Base-by-base conservation (phyloP, 2,329 filamentous ascomycete genomes). In the Bertia moriformis region DNA sequence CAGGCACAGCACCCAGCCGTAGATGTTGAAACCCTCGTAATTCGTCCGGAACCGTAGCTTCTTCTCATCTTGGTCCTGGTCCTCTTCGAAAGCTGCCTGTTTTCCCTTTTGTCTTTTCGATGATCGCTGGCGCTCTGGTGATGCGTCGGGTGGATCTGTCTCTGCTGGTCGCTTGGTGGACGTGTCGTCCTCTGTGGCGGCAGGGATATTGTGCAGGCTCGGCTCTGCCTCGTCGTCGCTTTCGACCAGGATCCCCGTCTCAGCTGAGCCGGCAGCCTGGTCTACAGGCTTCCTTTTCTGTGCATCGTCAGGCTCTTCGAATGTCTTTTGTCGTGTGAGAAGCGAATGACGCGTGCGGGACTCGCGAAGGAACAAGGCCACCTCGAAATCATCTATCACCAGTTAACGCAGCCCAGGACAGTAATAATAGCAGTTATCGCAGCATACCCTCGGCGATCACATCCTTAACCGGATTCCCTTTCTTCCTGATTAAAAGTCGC, bases 381-480 rank as follows among this genome's bases (percentile, higher is more conserved):
- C 86, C 54, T 96, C 87, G 53, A 95, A 98, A 48, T 94, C 89
- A 58, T 95, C 89, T 91, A n/a, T n/a, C n/a, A n/a, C n/a, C n/a
- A n/a, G n/a, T n/a, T n/a, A n/a, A n/a, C n/a, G n/a, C 49, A 40
- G 43, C n/a, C n/a, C n/a, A n/a, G n/a, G n/a, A n/a, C n/a, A n/a
- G n/a, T n/a, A n/a, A n/a, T n/a, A n/a, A n/a, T n/a, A 38, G 44
- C 40, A 43, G 38, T 19, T 19, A 40, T 38, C 32, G 15, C 39
- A 38, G 54, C 67, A 44, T 58, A 89, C 87, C 87, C 67, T 83
- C 67, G 10, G 74, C 66, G 14, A 95, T 75, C 1, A 93, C 79
- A 67, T 96, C 91, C 58, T 94, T 94, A 48, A 94, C 83, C 0
- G 69, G 70, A 48, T 82, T 83, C 57, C 62, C 64, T 54, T 71